Evolutionary conservation across 148 eudicot species (phyloP), one percentile per base, ranked within the genome.

Genomic region (Fagopyrum tataricum): DNA sequence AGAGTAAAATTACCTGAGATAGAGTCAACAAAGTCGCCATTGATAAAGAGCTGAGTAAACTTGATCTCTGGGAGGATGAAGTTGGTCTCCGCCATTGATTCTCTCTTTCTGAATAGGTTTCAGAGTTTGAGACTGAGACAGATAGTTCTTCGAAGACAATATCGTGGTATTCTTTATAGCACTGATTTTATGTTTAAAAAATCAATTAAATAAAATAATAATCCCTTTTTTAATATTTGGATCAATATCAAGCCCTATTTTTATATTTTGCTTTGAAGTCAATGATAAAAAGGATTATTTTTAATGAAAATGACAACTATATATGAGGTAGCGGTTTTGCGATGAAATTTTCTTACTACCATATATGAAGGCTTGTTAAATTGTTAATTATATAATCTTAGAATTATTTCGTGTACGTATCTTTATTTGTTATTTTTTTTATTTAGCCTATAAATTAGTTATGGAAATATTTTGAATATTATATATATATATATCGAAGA

Each of bases 41-140:
- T 90, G 77, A 93, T 93, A 83, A 93, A 93, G 52, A 93, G 89
- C 85, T 90, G 87, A 0, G 89, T 93, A 79, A 88, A 93, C 88
- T 89, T 93, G 4, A 93, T 81, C 17, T 87, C 79, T 39, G 96
- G 98, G 42, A 87, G 82, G 79, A 21, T 66, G 24, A 62, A 59
- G 6, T 37, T 37, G 56, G 24, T 72, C 58, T 71, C 73, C 43
- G 69, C 69, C 69, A 71, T 46, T 43, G 47, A 23, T 42, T 4
- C n/a, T 24, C 39, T 10, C 39, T 70, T 67, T 31, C 8, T 53
- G 4, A 18, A 53, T 53, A 53, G 17, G 7, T 20, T n/a, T 18
- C 10, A 4, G 23, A 49, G 5, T 49, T 49, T 49, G 21, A 52
- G 18, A 12, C 24, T 53, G n/a, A 2, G 62, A 51, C 9, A 10